These are phyloP conservation scores for Pichia cactophila DNA, from an alignment of 1,139 yeast species.

Conservation along the genomic window DNA sequence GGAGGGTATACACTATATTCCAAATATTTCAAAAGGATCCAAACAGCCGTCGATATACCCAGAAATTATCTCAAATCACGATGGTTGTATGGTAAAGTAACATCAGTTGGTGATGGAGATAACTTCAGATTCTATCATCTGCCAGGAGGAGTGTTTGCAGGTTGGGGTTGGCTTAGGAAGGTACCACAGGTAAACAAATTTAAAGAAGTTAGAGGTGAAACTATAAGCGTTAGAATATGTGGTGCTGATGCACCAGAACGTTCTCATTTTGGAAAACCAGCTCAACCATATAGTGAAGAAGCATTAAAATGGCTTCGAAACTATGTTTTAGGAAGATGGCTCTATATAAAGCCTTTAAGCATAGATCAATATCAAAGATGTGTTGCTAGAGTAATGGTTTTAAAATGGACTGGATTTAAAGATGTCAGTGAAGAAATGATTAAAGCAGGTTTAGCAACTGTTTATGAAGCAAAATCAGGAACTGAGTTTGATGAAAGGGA, in stretches of 20 bases:
- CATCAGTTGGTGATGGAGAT: constrained; percentile 95
- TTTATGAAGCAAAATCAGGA: constrained; percentile 73
- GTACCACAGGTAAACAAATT: constrained; percentile 41
- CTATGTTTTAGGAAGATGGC: constrained; percentile 56
- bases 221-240: constrained; percentile 65
- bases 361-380: constrained; percentile 86
- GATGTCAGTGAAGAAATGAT: constrained; percentile 89
- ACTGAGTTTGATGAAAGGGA: constrained; percentile 85
- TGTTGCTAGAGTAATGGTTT: constrained; percentile 71
- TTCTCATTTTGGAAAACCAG: constrained; percentile 89
- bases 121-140: constrained; percentile 87
- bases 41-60: constrained; percentile 37
- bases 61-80: constrained; percentile 31
- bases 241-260: constrained; percentile 99
- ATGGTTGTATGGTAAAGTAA: constrained; percentile 69
- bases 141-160: constrained; percentile 81
- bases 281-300: constrained; percentile 83
- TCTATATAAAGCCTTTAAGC: constrained; percentile 69
- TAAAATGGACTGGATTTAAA: constrained; percentile 65
- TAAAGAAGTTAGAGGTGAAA: constrained; percentile 45
- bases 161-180: constrained; percentile 88
- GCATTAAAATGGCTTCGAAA: constrained; percentile 69
- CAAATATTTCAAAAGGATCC: constrained; percentile 32
- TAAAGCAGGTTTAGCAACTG: constrained; percentile 72
- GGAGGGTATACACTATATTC: constrained; percentile 32